A percentile compares a stretch with the other conserved stretches of the same genome.
phyloP scores from a whole-genome alignment of 805 yeast species.

The Suhomyces tanzawaensis region DNA sequence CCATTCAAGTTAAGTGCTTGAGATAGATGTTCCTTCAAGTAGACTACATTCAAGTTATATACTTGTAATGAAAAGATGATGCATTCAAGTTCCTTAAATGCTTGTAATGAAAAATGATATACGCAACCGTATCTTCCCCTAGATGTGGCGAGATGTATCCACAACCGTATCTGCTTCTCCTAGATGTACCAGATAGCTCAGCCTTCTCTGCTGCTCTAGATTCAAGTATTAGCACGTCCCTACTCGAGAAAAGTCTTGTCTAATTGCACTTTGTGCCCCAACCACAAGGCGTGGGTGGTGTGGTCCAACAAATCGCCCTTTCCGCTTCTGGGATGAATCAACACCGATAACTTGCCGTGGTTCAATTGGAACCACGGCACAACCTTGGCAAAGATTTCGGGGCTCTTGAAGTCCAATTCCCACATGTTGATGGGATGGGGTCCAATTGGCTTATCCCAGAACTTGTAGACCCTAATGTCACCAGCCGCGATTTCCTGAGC shows the following conservation, averaged over 20 bases:
- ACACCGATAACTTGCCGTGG: conserved; percentile 51
- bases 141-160: too few species aligned
- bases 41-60: too few species aligned
- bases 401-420: conserved; percentile 51
- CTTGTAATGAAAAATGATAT: too few species aligned
- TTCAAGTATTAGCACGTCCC: too few species aligned
- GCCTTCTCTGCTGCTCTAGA: too few species aligned
- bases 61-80: too few species aligned
- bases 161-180: too few species aligned
- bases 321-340: conserved; percentile 52
- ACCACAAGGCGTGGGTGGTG: conserved; percentile 55
- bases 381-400: conserved; percentile 42
- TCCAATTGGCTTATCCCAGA: conserved; percentile 51
- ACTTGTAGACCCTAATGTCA: conserved; percentile 40
- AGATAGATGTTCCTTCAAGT: too few species aligned
- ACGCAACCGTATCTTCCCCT: too few species aligned
- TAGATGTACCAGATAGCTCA: too few species aligned
- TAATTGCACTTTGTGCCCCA: conserved; percentile 44
- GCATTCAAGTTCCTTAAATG: too few species aligned
- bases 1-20: not conserved
- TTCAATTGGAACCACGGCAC: conserved; percentile 52
- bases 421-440: conserved; percentile 62
- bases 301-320: conserved; percentile 47
- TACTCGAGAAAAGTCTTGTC: conserved; percentile 11
- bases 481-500: conserved; percentile 42